A percentile compares a stretch with the other conserved stretches of the same genome.
Evolutionary conservation across 1,284 basidiomycete genomes (phyloP).

Genomic region (Apiotrichum veenhuisii): DNA sequence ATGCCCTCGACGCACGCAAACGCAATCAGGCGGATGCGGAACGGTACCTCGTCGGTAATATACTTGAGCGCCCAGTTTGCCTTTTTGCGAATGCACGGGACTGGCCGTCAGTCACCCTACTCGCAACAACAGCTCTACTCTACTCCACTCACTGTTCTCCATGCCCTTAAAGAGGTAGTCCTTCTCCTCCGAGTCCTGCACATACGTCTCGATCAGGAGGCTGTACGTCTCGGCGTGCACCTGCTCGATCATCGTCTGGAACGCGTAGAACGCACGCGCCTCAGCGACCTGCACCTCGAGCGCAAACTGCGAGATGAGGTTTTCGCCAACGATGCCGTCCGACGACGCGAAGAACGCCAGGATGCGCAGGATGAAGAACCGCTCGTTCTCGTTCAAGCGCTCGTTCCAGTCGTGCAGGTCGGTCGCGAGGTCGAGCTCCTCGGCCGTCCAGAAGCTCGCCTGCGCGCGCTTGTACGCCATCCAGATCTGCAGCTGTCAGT

Average conservation of each 20-base stretch:
- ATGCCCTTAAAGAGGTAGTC: constrained; percentile 56
- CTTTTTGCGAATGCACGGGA: constrained; percentile 72
- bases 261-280: constrained; percentile 94
- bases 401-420: constrained; percentile 86
- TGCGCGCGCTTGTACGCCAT: constrained; percentile 79
- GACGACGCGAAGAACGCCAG: constrained; percentile 89
- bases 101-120: constrained; percentile 15
- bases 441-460: constrained; percentile 75
- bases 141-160: constrained; percentile 50
- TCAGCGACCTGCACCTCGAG: constrained; percentile 90
- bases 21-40: constrained; percentile 83
- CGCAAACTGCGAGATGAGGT: constrained; percentile 89
- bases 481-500: constrained; percentile 66
- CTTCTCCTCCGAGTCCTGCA: constrained; percentile 55
- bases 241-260: constrained; percentile 92
- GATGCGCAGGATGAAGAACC: constrained; percentile 81
- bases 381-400: constrained; percentile 80
- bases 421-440: constrained; percentile 90
- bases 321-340: constrained; percentile 93
- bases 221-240: constrained; percentile 59
- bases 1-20: constrained; percentile 97
- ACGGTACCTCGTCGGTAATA: constrained; percentile 71
- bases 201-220: constrained; percentile 58
- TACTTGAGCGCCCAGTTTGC: constrained; percentile 88
- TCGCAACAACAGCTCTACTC: too few species aligned